Base-by-base conservation (phyloP, 163 green algal species). In the Trebouxia gelatinosa region DNA sequence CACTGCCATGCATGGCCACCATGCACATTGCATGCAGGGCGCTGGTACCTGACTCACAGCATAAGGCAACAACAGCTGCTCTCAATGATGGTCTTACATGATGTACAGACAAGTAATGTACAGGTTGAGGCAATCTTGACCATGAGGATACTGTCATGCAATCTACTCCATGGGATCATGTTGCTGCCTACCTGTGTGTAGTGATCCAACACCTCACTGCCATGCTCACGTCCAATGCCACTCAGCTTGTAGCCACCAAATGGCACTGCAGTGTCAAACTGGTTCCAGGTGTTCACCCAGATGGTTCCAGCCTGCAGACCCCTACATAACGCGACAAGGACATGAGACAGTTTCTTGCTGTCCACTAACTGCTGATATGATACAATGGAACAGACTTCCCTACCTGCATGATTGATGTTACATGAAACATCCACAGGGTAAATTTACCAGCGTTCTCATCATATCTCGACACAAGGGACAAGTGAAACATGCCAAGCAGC, bases 251-350 rank as follows among this genome's bases (percentile, higher is more conserved):
- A 92, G 58, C 87, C 83, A 17, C 84, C 84, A 70, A 89, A 89
- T 2, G 85, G 86, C 43, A 89, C 78, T 0, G 58, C 80, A 3
- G 70, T 61, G 34, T 85, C 84, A 79, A 85, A 81, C 17, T 82
- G 29, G 64, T 89, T 80, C 43, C 81, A 86, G 16, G 70, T 85
- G 87, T 91, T 93, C n/a, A 90, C 85, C 89, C 88, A 92, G 4
- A 92, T 82, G 26, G 87, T 91, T 70, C 89, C 89, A 19, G 88
- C 84, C 74, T 86, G 82, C 39, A 93, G 51, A 65, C 79, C 78
- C 34, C 86, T 79, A 11, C 70, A 81, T 0, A 92, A 71, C 2
- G 74, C 82, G 83, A 3, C 48, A 1, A 59, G 2, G 48, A 23
- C 48, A 28, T 59, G n/a, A n/a, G n/a, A n/a, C n/a, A n/a, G n/a